These are phyloP conservation scores for Trichophyton benhamiae DNA, from an alignment of 2,329 filamentous ascomycete species.

Conservation along the genomic window DNA sequence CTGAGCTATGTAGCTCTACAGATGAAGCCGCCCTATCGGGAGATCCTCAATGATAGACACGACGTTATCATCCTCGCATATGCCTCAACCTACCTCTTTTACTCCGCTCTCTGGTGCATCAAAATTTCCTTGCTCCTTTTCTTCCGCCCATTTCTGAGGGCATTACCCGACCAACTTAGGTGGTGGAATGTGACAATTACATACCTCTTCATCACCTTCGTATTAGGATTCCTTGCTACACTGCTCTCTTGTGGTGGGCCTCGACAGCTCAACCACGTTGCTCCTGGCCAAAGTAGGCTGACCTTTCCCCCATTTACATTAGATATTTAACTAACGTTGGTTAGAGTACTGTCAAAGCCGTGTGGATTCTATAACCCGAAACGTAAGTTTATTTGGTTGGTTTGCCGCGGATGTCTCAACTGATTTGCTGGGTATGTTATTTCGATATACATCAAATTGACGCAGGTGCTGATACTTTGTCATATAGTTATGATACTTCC, in stretches of 20 bases:
- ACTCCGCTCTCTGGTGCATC: conserved; percentile 3
- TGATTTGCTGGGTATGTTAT: conserved; percentile 17
- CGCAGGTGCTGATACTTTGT: neutral
- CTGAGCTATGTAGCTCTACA: conserved; percentile 4
- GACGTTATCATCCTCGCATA: conserved; percentile 1
- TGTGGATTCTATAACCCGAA: conserved; percentile 1
- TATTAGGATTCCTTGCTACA: conserved; percentile 6
- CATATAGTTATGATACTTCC: conserved; percentile 23
- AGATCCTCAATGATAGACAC: neutral
- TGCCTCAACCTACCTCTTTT: conserved; percentile 4
- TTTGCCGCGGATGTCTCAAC: conserved; percentile 16
- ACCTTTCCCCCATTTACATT: neutral
- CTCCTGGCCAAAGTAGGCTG: neutral
- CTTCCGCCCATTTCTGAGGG: conserved; percentile 10
- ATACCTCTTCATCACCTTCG: conserved; percentile 4
- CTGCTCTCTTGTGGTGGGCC: conserved; percentile 9
- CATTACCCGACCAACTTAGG: conserved; percentile 5
- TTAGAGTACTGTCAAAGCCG: conserved; percentile 5
- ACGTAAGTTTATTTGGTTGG: conserved; percentile 10
- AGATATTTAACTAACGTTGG: neutral
- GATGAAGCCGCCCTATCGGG: neutral
- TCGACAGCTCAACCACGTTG: neutral
- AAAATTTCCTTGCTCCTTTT: conserved; percentile 12
- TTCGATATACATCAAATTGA: neutral
- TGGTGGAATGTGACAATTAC: conserved; percentile 3